A percentile compares a stretch with the other conserved stretches of the same genome.
Conservation (phyloP, 2,329 filamentous ascomycete species). For the Trichoderma endophyticum region DNA sequence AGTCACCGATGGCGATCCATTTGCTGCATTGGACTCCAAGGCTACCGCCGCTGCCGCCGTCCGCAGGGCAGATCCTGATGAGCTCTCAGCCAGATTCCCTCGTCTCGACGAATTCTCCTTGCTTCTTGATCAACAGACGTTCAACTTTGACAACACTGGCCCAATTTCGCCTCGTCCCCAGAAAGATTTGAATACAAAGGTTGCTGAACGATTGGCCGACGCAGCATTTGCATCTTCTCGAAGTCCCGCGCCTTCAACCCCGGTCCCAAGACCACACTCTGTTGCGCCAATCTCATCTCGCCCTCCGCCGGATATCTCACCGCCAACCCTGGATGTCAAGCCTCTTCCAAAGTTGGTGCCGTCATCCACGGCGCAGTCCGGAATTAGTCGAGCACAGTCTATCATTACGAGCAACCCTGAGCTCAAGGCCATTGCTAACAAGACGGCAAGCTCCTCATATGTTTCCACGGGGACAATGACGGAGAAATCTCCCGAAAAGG, state of each 20-base stretch:
- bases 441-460: constrained; percentile 36
- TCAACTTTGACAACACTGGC: constrained; percentile 55
- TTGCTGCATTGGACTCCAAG: constrained; percentile 78
- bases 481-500: constrained; percentile 4
- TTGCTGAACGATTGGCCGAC: constrained; percentile 76
- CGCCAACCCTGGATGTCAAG: constrained; percentile 29
- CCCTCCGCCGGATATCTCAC: constrained; percentile 13
- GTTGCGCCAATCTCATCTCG: constrained; percentile 26
- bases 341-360: constrained; percentile 38
- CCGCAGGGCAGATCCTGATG: constrained; percentile 60
- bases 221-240: constrained; percentile 67
- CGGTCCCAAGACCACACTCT: constrained; percentile 31
- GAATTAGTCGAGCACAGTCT: constrained; percentile 59
- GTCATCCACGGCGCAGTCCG: constrained; percentile 42
- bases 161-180: constrained; percentile 48
- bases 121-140: constrained; percentile 81
- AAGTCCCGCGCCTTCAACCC: constrained; percentile 21
- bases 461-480: constrained; percentile 61
- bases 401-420: constrained; percentile 63
- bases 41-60: constrained; percentile 23
- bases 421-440: constrained; percentile 54
- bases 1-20: constrained; percentile 76
- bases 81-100: constrained; percentile 81
- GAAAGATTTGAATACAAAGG: constrained; percentile 54
- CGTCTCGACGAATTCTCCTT: constrained; percentile 91